phyloP scores from a whole-genome alignment of 2,329 filamentous ascomycete genomes.

The Chaetomiaceae sp. region DNA sequence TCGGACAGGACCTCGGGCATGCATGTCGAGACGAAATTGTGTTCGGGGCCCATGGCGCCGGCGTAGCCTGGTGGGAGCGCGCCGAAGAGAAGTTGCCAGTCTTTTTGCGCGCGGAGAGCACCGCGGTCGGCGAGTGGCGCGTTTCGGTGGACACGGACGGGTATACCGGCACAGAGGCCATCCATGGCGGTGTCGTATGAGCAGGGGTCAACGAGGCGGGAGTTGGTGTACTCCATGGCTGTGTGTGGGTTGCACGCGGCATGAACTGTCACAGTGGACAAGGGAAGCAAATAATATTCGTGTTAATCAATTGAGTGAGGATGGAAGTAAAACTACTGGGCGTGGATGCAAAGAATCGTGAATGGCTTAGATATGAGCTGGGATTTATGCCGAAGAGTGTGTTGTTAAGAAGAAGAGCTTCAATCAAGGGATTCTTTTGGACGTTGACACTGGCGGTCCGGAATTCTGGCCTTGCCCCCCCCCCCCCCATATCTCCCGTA shows the following conservation, averaged over 20 bases:
- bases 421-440: too few relatives aligned
- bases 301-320: too few relatives aligned
- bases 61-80: not conserved
- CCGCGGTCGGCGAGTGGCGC: conserved; percentile 7
- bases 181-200: not conserved
- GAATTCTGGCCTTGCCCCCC: too few relatives aligned
- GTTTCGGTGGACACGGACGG: conserved; percentile 8
- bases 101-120: conserved; percentile 13
- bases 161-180: not conserved
- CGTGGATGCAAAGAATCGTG: too few relatives aligned
- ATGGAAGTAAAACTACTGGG: too few relatives aligned
- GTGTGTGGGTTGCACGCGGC: too few relatives aligned
- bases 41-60: conserved; percentile 5
- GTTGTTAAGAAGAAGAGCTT: too few relatives aligned
- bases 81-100: conserved; percentile 7
- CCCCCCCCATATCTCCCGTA: too few relatives aligned
- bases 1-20: conserved; percentile 10
- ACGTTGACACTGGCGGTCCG: too few relatives aligned
- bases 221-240: conserved; percentile 1
- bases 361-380: too few relatives aligned
- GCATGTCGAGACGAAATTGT: not conserved
- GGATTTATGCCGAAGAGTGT: too few relatives aligned
- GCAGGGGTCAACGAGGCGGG: not conserved
- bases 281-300: not conserved
- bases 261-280: not conserved